Percentiles rank a stretch among this genome's conserved stretches.
Conservation (phyloP, 192 early-diverging fungal genomes). For the Pilaira anomala region DNA sequence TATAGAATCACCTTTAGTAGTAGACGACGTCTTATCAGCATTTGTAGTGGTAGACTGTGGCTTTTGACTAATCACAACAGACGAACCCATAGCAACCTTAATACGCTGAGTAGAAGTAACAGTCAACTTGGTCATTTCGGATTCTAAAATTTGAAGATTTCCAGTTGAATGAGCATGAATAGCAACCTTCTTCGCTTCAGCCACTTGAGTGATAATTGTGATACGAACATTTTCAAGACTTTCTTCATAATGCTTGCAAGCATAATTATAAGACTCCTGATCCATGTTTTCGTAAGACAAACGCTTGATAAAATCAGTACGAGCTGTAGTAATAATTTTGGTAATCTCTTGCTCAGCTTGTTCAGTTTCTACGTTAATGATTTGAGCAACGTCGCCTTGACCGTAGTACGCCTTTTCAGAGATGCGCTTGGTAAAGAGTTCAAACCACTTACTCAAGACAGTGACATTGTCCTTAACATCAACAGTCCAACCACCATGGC, state of each 20-base stretch:
- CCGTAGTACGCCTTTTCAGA: neutral
- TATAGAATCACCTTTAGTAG: neutral
- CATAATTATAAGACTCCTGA: conserved; percentile 9
- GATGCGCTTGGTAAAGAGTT: conserved; percentile 4
- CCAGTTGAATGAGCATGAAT: conserved; percentile 14
- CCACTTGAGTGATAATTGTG: conserved; percentile 7
- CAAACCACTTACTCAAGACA: conserved; percentile 13
- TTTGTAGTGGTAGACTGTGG: neutral
- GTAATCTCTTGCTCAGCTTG: conserved; percentile 14
- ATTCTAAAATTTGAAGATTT: neutral
- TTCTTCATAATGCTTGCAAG: conserved; percentile 16
- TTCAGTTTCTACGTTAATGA: neutral
- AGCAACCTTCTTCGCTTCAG: conserved; percentile 14
- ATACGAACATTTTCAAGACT: conserved; percentile 5
- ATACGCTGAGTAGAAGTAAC: neutral
- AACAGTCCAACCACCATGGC: conserved; percentile 9
- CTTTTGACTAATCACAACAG: conserved; percentile 10
- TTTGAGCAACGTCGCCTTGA: neutral
- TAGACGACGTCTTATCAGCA: neutral
- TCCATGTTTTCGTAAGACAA: conserved; percentile 13
- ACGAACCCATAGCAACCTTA: conserved; percentile 7
- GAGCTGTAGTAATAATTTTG: conserved; percentile 5
- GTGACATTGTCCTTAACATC: conserved; percentile 19
- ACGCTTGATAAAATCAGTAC: conserved; percentile 9
- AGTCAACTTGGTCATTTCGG: neutral